Percentiles rank a stretch among this genome's conserved stretches.
Conservation (phyloP, 768 basidiomycete genomes). For the Suillus discolor region DNA sequence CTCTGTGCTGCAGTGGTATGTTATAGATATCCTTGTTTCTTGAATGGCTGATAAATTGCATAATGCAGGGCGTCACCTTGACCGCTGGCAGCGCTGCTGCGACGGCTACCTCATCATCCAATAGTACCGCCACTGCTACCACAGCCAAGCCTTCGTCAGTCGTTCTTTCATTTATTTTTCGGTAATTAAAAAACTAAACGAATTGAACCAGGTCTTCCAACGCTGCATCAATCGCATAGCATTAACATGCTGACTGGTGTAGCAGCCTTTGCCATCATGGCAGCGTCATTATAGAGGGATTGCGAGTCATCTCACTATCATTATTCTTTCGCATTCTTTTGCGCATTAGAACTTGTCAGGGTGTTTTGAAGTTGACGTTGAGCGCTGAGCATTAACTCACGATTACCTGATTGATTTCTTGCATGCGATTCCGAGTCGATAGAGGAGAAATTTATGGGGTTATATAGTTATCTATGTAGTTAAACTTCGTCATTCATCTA, state of each 20-base stretch:
- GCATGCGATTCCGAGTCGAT: neutral
- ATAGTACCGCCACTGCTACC: slow-evolving; percentile 15
- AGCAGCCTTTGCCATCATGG: slow-evolving; percentile 16
- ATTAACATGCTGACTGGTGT: slow-evolving; percentile 16
- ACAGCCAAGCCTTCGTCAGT: slow-evolving; percentile 15
- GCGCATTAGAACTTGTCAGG: neutral
- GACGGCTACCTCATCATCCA: slow-evolving; percentile 20
- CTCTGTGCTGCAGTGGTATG: slow-evolving; percentile 55
- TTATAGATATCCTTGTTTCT: slow-evolving; percentile 13
- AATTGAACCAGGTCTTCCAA: neutral
- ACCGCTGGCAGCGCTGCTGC: slow-evolving; percentile 32
- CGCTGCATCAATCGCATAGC: slow-evolving; percentile 8
- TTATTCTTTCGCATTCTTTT: slow-evolving; percentile 5
- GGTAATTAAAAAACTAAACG: neutral
- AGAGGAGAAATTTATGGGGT: neutral
- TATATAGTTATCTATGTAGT: neutral
- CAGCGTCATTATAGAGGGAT: slow-evolving; percentile 16
- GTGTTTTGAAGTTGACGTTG: neutral
- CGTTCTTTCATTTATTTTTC: neutral
- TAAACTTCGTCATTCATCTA: neutral
- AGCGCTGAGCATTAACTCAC: neutral
- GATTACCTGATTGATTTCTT: neutral
- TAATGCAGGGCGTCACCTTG: slow-evolving; percentile 55
- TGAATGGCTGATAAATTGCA: slow-evolving; percentile 7
- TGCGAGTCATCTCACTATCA: neutral